Base-by-base conservation (phyloP, 495 filamentous ascomycete genomes). In the Neurospora tetraspora region DNA sequence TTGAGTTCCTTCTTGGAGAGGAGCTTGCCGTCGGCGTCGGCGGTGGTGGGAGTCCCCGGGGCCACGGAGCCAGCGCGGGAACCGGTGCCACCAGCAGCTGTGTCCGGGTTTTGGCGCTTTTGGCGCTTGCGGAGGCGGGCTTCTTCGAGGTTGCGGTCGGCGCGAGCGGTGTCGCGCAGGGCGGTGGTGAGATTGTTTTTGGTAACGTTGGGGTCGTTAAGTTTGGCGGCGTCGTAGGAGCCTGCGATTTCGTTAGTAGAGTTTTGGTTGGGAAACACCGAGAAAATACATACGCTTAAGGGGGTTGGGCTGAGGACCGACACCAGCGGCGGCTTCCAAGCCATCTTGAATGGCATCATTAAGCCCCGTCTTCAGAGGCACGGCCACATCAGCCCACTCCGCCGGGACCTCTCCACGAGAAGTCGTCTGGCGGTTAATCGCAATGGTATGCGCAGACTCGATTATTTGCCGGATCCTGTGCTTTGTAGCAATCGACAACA, bases 401-500 rank as follows among this genome's bases (percentile, higher is more conserved):
- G 79, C 76, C 23, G 92, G 92, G 3, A 93, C 85, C 8, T 88
- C 79, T 4, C 93, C 93, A 80, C 93, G 87, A 14, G 92, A 89
- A n/a, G 89, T 90, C 43, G 83, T 86, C 76, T 89, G 89, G 71
- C 93, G 88, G 70, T 85, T 89, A 72, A 83, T 86, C 20, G 92
- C 85, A 9, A 94, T 80, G 16, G 81, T 86, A 68, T 88, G 86
- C 7, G 91, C 88, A 77, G 96, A 93, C 75, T 93, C 90, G 31
- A 96, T 72, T 14, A 96, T 79, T 4, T 87, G 85, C 47, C 90
- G 83, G 36, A 96, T 45, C 31, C 91, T 87, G 76, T 94, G 90
- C 73, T 93, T 90, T 42, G 91, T 88, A 8, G 91, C 90, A 39
- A 96, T 86, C 10, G 92, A 94, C 39, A 96, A 71, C 36, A 96